Base-by-base conservation (phyloP, 2,329 filamentous ascomycete species). In the Fusarium fujikuroi region DNA sequence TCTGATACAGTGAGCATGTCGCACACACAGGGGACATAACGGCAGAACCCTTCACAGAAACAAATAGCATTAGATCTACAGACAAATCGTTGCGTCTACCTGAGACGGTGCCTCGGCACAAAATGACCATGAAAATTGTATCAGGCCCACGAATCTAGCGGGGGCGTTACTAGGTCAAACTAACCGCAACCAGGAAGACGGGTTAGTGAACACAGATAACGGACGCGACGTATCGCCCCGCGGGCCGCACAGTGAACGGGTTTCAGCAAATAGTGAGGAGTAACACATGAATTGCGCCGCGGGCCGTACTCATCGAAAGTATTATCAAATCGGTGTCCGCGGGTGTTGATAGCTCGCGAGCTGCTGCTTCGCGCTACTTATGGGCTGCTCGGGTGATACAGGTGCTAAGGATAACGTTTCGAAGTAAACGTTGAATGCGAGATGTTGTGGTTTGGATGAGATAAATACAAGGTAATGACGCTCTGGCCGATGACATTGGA, bases 361-460 rank as follows among this genome's bases (percentile, higher is more conserved):
- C 11, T 10, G 16, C n/a, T 37, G 2, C 32, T 37, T 15, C 21
- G 23, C 21, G n/a, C 16, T 7, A 15, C 16, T 53, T 11, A 21
- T 14, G 23, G 15, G 9, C 4, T 28, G 18, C 6, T 11, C 49
- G 16, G 49, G n/a, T 53, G 23, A 37, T 16, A 37, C 6, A 9
- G 23, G 21, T 4, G 23, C 12, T 28, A 5, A 9, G 8, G 34
- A 37, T 37, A 53, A 37, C 5, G 34, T 37, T 28, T 15, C 9
- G 2, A 2, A 28, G 12, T 2, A 16, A 37, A 9, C 0, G 4
- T 9, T 21, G 7, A 15, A 15, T 14, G 12, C n/a, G 14, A 28
- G 8, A 21, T 28, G 21, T 5, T 15, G 3, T n/a, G 8, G 14
- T 6, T 36, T 9, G 6, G 9, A 3, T 21, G 28, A 28, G n/a